phyloP scores from a whole-genome alignment of 2,329 filamentous ascomycete species.

The Thelonectria rubi region DNA sequence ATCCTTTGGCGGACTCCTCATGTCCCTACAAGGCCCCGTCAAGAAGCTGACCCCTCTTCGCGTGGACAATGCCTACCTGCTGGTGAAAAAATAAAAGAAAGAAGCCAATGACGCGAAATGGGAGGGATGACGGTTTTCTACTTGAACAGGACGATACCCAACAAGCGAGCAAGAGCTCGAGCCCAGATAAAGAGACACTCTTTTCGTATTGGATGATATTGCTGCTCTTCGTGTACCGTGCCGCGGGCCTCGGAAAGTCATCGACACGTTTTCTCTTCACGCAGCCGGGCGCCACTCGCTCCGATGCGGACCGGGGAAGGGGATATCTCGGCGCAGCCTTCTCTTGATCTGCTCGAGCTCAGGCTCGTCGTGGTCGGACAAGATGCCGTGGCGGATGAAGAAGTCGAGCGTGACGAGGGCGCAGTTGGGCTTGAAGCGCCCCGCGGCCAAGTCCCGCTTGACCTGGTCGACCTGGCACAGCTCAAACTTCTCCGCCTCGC shows the following conservation, averaged over 20 bases:
- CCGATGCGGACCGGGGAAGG: conserved; percentile 77
- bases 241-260: not conserved
- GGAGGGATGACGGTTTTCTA: conserved; percentile 25
- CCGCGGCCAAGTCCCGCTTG: conserved; percentile 71
- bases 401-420: conserved; percentile 87
- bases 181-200: conserved; percentile 14
- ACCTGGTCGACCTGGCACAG: conserved; percentile 82
- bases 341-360: conserved; percentile 79
- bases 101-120: conserved; percentile 10
- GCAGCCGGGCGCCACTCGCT: conserved; percentile 42
- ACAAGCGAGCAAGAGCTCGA: conserved; percentile 29
- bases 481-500: conserved; percentile 87
- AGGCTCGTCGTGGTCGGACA: conserved; percentile 81
- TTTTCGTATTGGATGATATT: conserved; percentile 1
- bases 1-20: conserved; percentile 90
- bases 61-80: conserved; percentile 92
- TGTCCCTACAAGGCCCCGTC: conserved; percentile 92
- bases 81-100: conserved; percentile 82
- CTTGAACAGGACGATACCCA: conserved; percentile 42
- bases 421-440: conserved; percentile 94
- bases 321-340: conserved; percentile 79
- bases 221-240: not conserved
- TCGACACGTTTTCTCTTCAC: not conserved
- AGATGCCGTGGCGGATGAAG: conserved; percentile 82
- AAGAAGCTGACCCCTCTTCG: conserved; percentile 92